Conservation (phyloP, 306 rosid genomes). For the Fragaria iinumae region DNA sequence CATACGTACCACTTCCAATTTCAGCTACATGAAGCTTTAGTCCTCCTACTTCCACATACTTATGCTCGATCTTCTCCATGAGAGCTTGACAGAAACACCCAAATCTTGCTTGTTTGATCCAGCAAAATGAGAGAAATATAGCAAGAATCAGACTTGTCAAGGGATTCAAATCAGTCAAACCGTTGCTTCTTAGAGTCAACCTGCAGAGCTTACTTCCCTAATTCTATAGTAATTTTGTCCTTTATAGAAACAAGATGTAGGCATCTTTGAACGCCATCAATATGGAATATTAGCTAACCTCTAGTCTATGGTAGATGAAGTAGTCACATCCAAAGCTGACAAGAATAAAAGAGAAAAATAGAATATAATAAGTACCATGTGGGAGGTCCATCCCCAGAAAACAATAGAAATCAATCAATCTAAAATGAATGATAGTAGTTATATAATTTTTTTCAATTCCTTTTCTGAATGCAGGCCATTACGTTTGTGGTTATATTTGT, state of each 20-base stretch:
- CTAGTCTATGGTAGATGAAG: not conserved
- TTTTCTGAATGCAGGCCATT: too few species aligned
- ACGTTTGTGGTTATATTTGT: too few species aligned
- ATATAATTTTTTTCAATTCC: too few species aligned
- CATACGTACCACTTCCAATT: slow-evolving; percentile 43
- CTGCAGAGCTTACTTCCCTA: not conserved
- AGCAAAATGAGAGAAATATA: not conserved
- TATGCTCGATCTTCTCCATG: slow-evolving; percentile 70
- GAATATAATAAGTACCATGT: not conserved
- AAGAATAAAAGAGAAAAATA: too few species aligned
- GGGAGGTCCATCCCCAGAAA: not conserved
- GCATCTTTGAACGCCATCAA: not conserved
- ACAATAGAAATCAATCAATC: not conserved
- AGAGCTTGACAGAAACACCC: not conserved
- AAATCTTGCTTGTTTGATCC: not conserved
- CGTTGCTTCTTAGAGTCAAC: not conserved
- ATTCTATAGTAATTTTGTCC: not conserved
- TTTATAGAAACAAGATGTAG: not conserved
- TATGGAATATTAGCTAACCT: not conserved
- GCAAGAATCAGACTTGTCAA: not conserved
- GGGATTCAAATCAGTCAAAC: not conserved
- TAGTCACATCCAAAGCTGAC: not conserved
- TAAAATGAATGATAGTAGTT: too few species aligned
- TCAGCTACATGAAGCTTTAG: slow-evolving; percentile 70
- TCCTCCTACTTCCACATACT: slow-evolving; percentile 55